Conservation (phyloP, 768 basidiomycete species). For the Hortiboletus flavorubellus region DNA sequence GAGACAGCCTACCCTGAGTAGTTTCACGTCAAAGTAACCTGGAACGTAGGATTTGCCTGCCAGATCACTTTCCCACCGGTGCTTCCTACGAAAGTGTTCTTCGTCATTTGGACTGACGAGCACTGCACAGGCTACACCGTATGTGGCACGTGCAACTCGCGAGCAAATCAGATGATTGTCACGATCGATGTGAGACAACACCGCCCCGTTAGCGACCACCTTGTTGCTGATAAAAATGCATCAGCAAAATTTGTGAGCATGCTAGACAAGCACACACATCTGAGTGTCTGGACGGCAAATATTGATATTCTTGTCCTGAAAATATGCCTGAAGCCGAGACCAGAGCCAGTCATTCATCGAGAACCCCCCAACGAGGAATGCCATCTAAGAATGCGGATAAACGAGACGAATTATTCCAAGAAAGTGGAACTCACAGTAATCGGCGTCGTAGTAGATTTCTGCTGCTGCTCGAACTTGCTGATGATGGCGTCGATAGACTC, state of each 20-base stretch:
- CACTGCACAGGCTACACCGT: constrained; percentile 5
- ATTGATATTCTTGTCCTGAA: background rate
- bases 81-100: constrained; percentile 8
- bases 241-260: background rate
- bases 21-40: constrained; percentile 10
- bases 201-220: constrained; percentile 7
- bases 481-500: constrained; percentile 11
- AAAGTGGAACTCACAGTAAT: constrained; percentile 1
- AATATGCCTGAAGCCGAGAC: constrained; percentile 11
- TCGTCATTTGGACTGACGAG: constrained; percentile 5
- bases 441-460: background rate
- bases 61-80: constrained; percentile 8
- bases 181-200: background rate
- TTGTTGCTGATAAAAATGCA: background rate
- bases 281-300: constrained; percentile 7
- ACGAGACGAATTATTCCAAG: background rate
- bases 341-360: constrained; percentile 11
- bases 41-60: constrained; percentile 8
- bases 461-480: constrained; percentile 9
- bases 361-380: constrained; percentile 12
- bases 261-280: constrained; percentile 1
- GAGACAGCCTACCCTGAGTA: constrained; percentile 2
- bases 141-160: constrained; percentile 5
- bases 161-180: background rate
- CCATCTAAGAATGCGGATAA: constrained; percentile 1